These are phyloP conservation scores for Picea abies DNA, from an alignment of 83 land plant genomes.

Conservation along the genomic window DNA sequence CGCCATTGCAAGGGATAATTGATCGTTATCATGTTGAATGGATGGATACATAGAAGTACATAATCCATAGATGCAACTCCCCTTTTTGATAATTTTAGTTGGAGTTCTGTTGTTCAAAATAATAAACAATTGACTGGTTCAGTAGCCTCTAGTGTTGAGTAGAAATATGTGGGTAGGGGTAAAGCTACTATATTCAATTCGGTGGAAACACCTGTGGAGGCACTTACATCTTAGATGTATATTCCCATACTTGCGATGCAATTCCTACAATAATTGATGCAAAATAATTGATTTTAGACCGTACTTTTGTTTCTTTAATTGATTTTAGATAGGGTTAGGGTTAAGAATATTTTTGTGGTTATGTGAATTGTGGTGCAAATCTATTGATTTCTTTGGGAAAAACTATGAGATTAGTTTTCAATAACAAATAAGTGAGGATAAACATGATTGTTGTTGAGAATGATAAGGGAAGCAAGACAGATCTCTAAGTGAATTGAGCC, in stretches of 20 bases:
- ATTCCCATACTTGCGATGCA: neutral
- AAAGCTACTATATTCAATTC: slow-evolving; percentile 2
- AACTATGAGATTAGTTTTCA: too few species aligned
- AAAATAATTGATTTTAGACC: neutral
- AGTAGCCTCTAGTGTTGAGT: neutral
- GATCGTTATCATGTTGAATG: slow-evolving; percentile 56
- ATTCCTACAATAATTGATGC: neutral
- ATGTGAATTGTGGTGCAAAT: too few species aligned
- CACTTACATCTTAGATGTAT: neutral
- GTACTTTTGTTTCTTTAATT: too few species aligned
- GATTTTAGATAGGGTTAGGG: too few species aligned
- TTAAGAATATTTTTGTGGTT: too few species aligned
- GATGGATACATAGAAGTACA: slow-evolving; percentile 62
- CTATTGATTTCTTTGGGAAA: too few species aligned
- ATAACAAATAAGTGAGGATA: too few species aligned
- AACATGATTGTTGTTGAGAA: too few species aligned
- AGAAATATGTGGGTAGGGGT: neutral
- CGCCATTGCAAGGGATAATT: slow-evolving; percentile 33
- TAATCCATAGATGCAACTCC: slow-evolving; percentile 37
- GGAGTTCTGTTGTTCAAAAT: neutral
- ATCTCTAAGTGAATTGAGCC: too few species aligned
- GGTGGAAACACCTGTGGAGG: neutral
- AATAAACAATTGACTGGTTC: neutral
- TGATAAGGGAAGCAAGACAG: too few species aligned
- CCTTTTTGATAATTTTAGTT: slow-evolving; percentile 15